Evolutionary conservation across 2,329 filamentous ascomycete genomes (phyloP), one percentile per base, ranked within the genome.

Genomic region (Botryosphaeria dothidea): DNA sequence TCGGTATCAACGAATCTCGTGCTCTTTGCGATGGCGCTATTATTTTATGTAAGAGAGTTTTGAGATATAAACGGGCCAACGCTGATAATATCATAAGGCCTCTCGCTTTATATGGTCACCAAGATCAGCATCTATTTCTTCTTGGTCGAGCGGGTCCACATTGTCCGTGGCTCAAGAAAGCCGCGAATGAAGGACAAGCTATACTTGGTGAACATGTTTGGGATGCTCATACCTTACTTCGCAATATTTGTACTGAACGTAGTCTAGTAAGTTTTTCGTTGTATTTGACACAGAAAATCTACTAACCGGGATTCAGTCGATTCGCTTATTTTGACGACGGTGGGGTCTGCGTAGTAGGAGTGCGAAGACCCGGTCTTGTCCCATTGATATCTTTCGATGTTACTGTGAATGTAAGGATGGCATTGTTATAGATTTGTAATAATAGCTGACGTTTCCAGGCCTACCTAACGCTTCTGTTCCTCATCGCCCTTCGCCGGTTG

Each of bases 311-410:
- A 5, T 11, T 2, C 29, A 58, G 54, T 13, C 45, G 29, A 17
- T 62, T 48, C 27, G 29, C 19, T 4, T 51, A 51, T 13, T 23
- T 48, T 27, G 17, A 48, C 17, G 19, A 38, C 1, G n/a, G 41
- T 17, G 58, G 58, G 1, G 34, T 49, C 4, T 90, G 88, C 69
- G 82, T 86, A 64, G 88, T 90, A 63, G 87, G 88, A 17, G 86
- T 89, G 82, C 75, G 84, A 69, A 83, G 79, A 56, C 73, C 81
- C 4, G 83, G 84, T 4, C 85, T 89, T 79, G 82, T 88, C 27
- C 86, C 86, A 0, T 79, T 90, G 11, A 86, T 90, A 45, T 78
- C 78, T 0, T 88, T 88, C 67, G 87, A 90, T 67, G 76, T 86
- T 13, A 68, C 87, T 1, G 83, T 88, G 62, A 90, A 89, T 69